Conservation (phyloP, 192 early-diverging fungal genomes). For the Kappamyces sp. region DNA sequence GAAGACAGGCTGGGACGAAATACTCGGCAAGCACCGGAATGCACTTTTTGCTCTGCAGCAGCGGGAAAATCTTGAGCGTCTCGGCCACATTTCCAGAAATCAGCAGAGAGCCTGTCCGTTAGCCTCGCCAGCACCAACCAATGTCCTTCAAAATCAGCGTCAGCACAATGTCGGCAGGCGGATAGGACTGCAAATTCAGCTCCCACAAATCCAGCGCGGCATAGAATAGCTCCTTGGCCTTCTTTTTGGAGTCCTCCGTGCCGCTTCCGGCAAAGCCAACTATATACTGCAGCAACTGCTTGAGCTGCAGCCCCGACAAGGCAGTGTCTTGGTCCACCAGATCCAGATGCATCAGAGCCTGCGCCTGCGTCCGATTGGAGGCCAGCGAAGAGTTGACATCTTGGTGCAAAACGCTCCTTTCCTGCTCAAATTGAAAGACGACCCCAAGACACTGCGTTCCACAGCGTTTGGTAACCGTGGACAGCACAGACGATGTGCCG, state of each 20-base stretch:
- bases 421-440: conserved; percentile 20
- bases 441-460: conserved; percentile 23
- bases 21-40: too few relatives aligned
- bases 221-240: neutral
- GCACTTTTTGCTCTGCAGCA: too few relatives aligned
- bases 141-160: too few relatives aligned
- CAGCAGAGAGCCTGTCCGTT: too few relatives aligned
- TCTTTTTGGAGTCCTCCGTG: neutral
- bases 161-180: too few relatives aligned
- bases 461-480: conserved; percentile 23
- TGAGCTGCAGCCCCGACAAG: conserved; percentile 1
- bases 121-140: too few relatives aligned
- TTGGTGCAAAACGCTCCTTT: conserved; percentile 14
- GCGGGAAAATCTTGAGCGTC: too few relatives aligned
- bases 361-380: conserved; percentile 19
- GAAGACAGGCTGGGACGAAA: too few relatives aligned
- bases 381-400: conserved; percentile 22
- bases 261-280: neutral
- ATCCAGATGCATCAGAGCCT: conserved; percentile 22
- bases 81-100: too few relatives aligned
- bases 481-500: neutral
- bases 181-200: too few relatives aligned
- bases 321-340: conserved; percentile 7
- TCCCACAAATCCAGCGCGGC: too few relatives aligned
- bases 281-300: neutral